Evolutionary conservation across 2,329 filamentous ascomycete species (phyloP).

Genomic region (Trichoderma harzianum): DNA sequence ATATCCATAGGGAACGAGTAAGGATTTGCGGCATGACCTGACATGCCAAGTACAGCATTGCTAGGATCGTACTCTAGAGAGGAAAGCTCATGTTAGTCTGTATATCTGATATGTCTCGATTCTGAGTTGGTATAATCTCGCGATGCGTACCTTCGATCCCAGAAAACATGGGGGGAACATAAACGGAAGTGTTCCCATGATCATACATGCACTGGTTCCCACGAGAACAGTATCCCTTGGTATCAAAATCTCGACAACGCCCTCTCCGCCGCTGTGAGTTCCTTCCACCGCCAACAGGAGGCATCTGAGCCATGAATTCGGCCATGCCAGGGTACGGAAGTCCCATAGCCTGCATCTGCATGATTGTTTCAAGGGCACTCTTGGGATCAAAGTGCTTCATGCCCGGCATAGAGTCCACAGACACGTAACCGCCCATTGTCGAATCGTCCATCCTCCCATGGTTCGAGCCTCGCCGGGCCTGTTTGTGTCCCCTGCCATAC

Average conservation of each 20-base stretch:
- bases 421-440: conserved; percentile 21
- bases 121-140: background rate
- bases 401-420: conserved; percentile 19
- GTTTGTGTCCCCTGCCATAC: conserved; percentile 53
- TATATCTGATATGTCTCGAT: background rate
- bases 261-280: conserved; percentile 38
- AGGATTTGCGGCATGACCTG: conserved; percentile 21
- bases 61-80: conserved; percentile 34
- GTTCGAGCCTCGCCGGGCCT: conserved; percentile 52
- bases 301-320: conserved; percentile 33
- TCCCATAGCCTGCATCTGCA: conserved; percentile 59
- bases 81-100: conserved; percentile 18
- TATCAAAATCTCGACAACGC: conserved; percentile 67
- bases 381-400: conserved; percentile 54
- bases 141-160: conserved; percentile 28
- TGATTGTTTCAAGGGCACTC: conserved; percentile 59
- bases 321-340: conserved; percentile 41
- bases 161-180: conserved; percentile 29
- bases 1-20: conserved; percentile 25
- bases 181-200: conserved; percentile 56
- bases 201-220: conserved; percentile 67
- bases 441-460: conserved; percentile 27
- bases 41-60: conserved; percentile 28
- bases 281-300: conserved; percentile 23
- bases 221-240: conserved; percentile 67